Base-by-base conservation (phyloP, 345 rosid species). In the Trapa bicornis region DNA sequence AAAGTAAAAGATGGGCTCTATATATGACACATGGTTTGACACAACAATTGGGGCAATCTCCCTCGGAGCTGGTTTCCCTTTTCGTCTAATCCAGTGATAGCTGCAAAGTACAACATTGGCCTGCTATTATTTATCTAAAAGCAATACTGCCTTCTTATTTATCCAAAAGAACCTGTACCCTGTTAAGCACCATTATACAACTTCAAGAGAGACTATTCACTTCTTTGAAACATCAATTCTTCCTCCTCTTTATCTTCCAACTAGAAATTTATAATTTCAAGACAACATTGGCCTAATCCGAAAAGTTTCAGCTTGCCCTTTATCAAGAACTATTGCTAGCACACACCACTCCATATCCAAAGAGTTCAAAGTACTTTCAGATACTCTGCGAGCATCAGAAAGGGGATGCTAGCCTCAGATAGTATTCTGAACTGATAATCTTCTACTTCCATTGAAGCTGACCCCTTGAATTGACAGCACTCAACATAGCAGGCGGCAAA, bases 1-100 rank as follows among this genome's bases (percentile, higher is more conserved):
- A 72, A 94, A 94, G 70, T 85, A 94, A 78, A 94, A 91, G 64
- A 94, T 94, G 37, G 99, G 99, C 33, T 94, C 99, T 1, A 91
- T 81, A 63, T 82, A 94, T 29, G 99, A 94, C 5, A 94, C 84
- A 74, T 94, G 99, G 39, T 94, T 94, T 6, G 99, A 94, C 63
- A 94, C 99, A 71, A 89, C 85, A 41, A 94, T 84, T 5, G 99
- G 97, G 62, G 97, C 99, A 62, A 83, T 70, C 75, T 87, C 95
- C 54, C 97, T 81, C 0, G 92, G 86, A 57, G 95, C 96, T 42
- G 96, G 92, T 77, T 84, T 91, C 67, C 99, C 99, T 80, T 86
- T 94, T 62, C 97, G 70, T 74, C 81, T 75, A 73, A 94, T 89
- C 99, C 99, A 94, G 33, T 94, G 99, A 75, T 94, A 94, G 45